Evolutionary conservation across 2,329 filamentous ascomycete species (phyloP), one percentile per base, ranked within the genome.

Genomic region (Neonectria neomacrospora): DNA sequence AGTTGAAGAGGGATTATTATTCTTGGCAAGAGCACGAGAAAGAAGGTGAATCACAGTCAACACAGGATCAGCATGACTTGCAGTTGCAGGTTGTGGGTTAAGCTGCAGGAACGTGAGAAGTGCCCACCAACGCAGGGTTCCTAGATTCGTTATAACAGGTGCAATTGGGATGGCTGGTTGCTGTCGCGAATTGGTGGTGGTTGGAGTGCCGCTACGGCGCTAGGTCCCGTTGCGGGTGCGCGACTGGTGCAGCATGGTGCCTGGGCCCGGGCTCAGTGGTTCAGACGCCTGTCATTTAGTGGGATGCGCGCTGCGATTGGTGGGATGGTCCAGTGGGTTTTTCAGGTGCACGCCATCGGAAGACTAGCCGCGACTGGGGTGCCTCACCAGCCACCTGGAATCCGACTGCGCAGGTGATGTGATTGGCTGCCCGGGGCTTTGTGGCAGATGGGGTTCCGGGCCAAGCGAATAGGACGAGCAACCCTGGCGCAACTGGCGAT

Each of bases 131-230:
- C 58, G 54, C 63, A 58, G 26, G 54, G 53, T 48, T 56, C 61
- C 53, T 66, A 23, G 48, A 57, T 66, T 67, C 55, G 65, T 70
- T 72, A 70, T 72, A 73, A 67, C 60, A 23, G 58, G 45, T 65
- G 56, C 59, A 72, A 73, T 69, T 70, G 22, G 63, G 71, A 72
- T 72, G 71, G 71, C 71, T 73, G 71, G 71, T 70, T 70, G 59
- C 64, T 45, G 52, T 34, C 47, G 56, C 60, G 63, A 65, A 69
- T 69, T 71, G 59, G 61, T 66, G 70, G 71, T 68, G 71, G 71
- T 70, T 73, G 71, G 71, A 66, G 62, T 61, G 63, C 45, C 55
- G 58, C 58, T 52, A 63, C 57, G 51, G 47, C 63, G 60, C 69
- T 69, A 71, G 57, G 42, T 55, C 45, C 51, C 45, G 61, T 45